Base-by-base conservation (phyloP, 1,139 yeast genomes). In the Williopsis jadinii region DNA sequence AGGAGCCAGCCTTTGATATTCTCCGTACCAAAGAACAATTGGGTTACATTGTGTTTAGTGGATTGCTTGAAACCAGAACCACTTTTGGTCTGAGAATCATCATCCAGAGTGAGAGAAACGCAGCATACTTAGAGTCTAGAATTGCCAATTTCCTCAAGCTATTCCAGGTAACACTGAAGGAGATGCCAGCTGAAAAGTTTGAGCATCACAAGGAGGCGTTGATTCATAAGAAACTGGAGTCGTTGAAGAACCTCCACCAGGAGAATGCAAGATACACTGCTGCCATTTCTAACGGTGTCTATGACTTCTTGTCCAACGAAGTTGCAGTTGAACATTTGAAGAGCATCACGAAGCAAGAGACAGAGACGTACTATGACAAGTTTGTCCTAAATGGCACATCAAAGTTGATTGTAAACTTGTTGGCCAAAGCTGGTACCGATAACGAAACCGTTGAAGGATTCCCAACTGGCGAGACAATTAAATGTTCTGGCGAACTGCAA, bases 11-110 rank as follows among this genome's bases (percentile, higher is more conserved):
- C 41, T 92, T 92, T 61, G 82, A 86, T 59, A 86, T 84, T 50
- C 71, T 92, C 43, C 74, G 98, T 61, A 92, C 98, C 3, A 82
- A 86, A 54, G 98, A 92, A 62, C 97, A 92, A 59, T 69, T 85
- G 31, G 95, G 95, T 2, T 85, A 85, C 56, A 88, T 92, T 45
- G 98, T 92, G 0, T 87, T 86, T 59, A 80, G 94, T 32, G 85
- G 95, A 2, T 64, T 75, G 30, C 68, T 82, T 48, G 70, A 73
- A 43, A 75, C 86, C 1, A 74, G 95, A 56, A 83, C 94, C 10
- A 75, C 88, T 2, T 70, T 80, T 52, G 95, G 95, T 11, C 73
- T 83, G 50, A 71, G 95, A 52, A 64, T 92, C n/a, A 65, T 90
- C 49, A 71, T 90, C 35, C 98, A 92, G 64, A 83, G 95, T 45